Evolutionary conservation across 2,329 filamentous ascomycete species (phyloP), one percentile per base, ranked within the genome.

Genomic region (Xylaria sp.): DNA sequence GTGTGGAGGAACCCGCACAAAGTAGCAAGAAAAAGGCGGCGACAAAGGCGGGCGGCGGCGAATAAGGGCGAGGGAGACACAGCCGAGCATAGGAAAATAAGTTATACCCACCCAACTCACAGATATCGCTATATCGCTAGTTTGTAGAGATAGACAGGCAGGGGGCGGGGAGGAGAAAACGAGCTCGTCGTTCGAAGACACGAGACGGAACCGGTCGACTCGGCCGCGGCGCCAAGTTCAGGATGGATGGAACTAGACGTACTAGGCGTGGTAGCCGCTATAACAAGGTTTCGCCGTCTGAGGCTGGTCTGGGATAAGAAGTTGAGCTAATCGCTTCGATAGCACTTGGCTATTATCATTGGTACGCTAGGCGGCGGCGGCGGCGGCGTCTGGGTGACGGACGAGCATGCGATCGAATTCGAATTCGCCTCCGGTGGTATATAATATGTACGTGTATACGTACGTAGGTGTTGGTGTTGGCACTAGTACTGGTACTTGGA

Each of bases 191-290:
- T 49, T 49, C 59, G 43, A 31, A 54, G 46, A 62, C 23, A 57
- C 36, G 20, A 62, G 56, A 62, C 39, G 63, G 7, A 54, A 20
- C 46, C 66, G 31, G 54, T 52, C 56, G 52, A 51, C 59, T 64
- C 60, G 60, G 58, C 65, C 36, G 66, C 65, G 62, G 65, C 68
- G 68, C 71, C 71, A 72, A 71, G 68, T 66, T 23, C 58, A 62
- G 23, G 67, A 68, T 64, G 48, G 67, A 64, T 67, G 64, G 41
- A 46, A 54, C 64, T 67, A 65, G 41, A 43, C 41, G 41, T 18
- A 57, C 64, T 67, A 65, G 58, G 46, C 58, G 64, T 56, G 61
- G 63, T 56, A 62, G 62, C 67, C 41, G 62, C 62, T 71, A 43
- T 62, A 61, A 43, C 52, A 70, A 67, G 64, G 64, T 71, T 71